These are phyloP conservation scores for Exophiala lecanii-corni DNA, from an alignment of 2,329 filamentous ascomycete genomes.

Conservation along the genomic window DNA sequence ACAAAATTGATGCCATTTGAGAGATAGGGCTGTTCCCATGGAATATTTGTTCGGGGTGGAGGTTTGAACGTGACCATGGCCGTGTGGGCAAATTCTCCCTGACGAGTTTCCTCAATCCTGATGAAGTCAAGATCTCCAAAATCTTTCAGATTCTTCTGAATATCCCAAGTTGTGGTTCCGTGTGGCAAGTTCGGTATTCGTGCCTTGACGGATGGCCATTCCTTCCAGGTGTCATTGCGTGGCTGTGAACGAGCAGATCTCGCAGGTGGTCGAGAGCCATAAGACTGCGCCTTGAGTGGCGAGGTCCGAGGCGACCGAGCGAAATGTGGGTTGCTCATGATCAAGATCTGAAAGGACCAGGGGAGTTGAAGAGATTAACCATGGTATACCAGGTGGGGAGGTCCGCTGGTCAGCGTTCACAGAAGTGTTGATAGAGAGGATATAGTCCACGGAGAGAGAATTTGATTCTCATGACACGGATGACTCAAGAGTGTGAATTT, in stretches of 20 bases:
- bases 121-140: conserved; percentile 54
- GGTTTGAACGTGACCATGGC: conserved; percentile 55
- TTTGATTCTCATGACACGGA: not conserved
- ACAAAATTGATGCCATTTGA: conserved; percentile 11
- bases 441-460: too few relatives aligned
- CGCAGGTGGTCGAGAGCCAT: not conserved
- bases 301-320: not conserved
- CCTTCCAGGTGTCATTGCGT: conserved; percentile 34
- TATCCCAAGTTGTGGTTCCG: conserved; percentile 32
- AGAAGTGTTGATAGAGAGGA: not conserved
- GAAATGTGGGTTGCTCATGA: not conserved
- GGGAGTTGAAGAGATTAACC: too few relatives aligned
- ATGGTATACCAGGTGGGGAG: not conserved
- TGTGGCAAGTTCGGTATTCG: conserved; percentile 34
- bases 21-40: conserved; percentile 12
- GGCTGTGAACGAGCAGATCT: conserved; percentile 1
- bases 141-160: conserved; percentile 50
- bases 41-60: conserved; percentile 34
- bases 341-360: too few relatives aligned
- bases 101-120: conserved; percentile 48
- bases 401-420: too few relatives aligned
- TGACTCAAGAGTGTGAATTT: not conserved
- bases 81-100: conserved; percentile 36
- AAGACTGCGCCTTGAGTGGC: not conserved
- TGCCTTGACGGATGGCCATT: conserved; percentile 38